Base-by-base conservation (phyloP, 83 land plant genomes). In the Thuja plicata region DNA sequence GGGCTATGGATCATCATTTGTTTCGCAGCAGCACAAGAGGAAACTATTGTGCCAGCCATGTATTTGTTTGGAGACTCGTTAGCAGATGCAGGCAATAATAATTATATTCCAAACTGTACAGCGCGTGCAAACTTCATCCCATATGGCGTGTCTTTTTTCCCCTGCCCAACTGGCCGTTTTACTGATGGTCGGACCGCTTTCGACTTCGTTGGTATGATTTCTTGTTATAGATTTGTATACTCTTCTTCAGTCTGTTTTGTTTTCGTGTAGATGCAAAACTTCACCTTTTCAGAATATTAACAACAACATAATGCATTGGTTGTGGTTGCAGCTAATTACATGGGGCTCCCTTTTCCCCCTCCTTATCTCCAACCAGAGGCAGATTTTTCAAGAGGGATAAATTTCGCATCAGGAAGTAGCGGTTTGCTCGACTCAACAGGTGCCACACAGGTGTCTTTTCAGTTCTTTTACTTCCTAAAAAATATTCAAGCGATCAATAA, bases 121-220 rank as follows among this genome's bases (percentile, higher is more conserved):
- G 91, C 88, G 13, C 90, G 87, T 66, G 95, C 94, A 8, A 88
- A 94, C 77, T 93, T 93, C 74, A 89, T 91, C 7, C 96, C 95
- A 6, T 93, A 95, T 73, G 95, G 95, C 9, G 86, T 89, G 10
- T 88, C 87, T 8, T 95, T 88, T 88, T 95, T 95, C 50, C 93
- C 89, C 76, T 88, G 45, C 41, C 94, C 96, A 71, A 95, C 95
- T 15, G 95, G 96, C 7, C 90, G 96, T 57, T 95, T 95, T 88
- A 93, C 96, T 50, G 93, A 95, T 89, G 96, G 95, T 19, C 93
- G 95, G 48, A 95, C 92, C 8, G 92, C 89, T 1, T 71, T 89
- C 7, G 96, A 95, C 62, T 89, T 91, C 54, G 19, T 91, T 10
- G 91, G 91, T 83, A 43, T 54, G 3, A 54, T 54, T 54, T 54